Evolutionary conservation across 1,139 yeast genomes (phyloP).

Genomic region (Pichia sp.): DNA sequence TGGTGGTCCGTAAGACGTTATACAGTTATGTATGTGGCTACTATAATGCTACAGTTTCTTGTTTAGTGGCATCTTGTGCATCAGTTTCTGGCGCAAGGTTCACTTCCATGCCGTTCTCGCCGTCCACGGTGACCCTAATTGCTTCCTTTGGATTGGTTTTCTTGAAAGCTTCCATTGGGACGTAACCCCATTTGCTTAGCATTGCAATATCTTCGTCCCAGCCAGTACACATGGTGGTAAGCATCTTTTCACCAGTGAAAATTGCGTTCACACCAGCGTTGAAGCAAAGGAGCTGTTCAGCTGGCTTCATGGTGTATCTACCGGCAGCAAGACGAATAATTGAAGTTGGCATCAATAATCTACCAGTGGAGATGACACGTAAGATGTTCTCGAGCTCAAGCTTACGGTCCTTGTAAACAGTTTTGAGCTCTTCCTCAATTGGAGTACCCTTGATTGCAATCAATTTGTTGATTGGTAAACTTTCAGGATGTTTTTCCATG

Average conservation of each 20-base stretch:
- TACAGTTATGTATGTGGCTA: too few relatives aligned
- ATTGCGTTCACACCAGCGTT: slow-evolving; percentile 77
- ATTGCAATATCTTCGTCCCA: slow-evolving; percentile 76
- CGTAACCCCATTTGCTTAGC: slow-evolving; percentile 65
- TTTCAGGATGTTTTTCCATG: slow-evolving; percentile 67
- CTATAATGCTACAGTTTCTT: too few relatives aligned
- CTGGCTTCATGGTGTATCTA: slow-evolving; percentile 71
- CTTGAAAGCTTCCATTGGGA: slow-evolving; percentile 55
- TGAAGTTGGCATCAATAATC: slow-evolving; percentile 64
- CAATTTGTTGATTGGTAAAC: slow-evolving; percentile 70
- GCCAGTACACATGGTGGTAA: slow-evolving; percentile 77
- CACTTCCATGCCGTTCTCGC: too few relatives aligned
- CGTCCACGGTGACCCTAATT: too few relatives aligned
- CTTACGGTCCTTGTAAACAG: slow-evolving; percentile 35
- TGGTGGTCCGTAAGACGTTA: too few relatives aligned
- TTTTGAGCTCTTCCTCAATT: slow-evolving; percentile 46
- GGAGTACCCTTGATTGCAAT: slow-evolving; percentile 82
- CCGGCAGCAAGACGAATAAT: slow-evolving; percentile 77
- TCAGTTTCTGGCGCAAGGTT: too few relatives aligned
- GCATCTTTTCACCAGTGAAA: slow-evolving; percentile 75
- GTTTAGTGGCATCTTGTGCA: too few relatives aligned
- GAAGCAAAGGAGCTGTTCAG: slow-evolving; percentile 68
- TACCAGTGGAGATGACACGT: slow-evolving; percentile 69
- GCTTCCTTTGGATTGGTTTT: slow-evolving; percentile 9
- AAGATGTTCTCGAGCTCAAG: slow-evolving; percentile 55